Conservation (phyloP, 139 green algal species). For the Gonium pectorale region DNA sequence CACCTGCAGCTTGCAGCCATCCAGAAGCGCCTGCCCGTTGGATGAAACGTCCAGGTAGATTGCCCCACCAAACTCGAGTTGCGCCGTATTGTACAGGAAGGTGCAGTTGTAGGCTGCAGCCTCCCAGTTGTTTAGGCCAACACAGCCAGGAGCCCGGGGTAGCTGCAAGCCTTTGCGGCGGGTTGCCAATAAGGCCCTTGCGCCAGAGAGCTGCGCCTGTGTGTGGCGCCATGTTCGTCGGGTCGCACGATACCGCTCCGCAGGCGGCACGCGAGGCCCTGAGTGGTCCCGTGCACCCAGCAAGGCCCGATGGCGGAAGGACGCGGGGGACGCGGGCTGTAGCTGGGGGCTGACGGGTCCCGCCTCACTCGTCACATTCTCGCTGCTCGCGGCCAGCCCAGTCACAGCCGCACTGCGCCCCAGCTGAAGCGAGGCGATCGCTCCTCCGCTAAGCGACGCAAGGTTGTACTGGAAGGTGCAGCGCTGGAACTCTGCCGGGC, state of each 20-base stretch:
- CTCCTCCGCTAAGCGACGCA: conserved; percentile 5
- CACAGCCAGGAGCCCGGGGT: too few species aligned
- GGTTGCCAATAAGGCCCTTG: too few species aligned
- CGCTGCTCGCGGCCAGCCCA: background rate
- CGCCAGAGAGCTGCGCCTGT: too few species aligned
- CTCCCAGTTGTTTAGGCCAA: too few species aligned
- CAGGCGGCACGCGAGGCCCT: too few species aligned
- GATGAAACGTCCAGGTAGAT: background rate
- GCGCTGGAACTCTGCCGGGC: background rate
- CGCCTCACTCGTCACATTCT: background rate
- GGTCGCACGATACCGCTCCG: too few species aligned
- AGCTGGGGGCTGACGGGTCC: too few species aligned
- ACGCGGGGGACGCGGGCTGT: too few species aligned
- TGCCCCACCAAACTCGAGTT: background rate
- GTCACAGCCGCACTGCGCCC: background rate
- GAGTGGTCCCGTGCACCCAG: too few species aligned
- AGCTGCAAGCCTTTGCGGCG: too few species aligned
- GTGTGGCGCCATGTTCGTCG: background rate
- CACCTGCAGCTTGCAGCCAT: background rate
- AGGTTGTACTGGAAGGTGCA: background rate
- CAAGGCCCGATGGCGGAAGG: too few species aligned
- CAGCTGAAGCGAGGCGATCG: background rate
- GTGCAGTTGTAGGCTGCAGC: too few species aligned
- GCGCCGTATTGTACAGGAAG: background rate
- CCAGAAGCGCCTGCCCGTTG: background rate